Evolutionary conservation across 768 basidiomycete genomes (phyloP), one percentile per base, ranked within the genome.

Genomic region (Mycena polygramma): DNA sequence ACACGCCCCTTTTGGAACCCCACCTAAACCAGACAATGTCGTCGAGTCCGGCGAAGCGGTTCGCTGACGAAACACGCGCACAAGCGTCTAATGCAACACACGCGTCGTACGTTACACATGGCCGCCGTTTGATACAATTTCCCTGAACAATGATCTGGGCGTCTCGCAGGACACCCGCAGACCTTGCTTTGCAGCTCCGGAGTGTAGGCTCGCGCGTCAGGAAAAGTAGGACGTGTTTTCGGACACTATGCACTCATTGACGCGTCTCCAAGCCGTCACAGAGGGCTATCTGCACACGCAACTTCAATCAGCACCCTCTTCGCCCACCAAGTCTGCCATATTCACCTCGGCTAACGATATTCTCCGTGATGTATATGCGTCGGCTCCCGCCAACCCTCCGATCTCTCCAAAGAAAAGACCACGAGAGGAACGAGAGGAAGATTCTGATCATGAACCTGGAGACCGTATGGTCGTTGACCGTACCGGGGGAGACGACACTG

Each of bases 261-360:
- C 79, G 73, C 77, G 74, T 79, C 76, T 72, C 69, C 64, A 72
- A 92, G 91, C 82, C 76, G 91, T 92, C 58, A 82, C 81, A 24
- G 87, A 92, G 78, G 91, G 91, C 64, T 92, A 92, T 74, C 75
- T 30, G 30, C 30, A 77, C 37, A 81, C 79, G 37, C 74, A 76
- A 49, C 73, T 30, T 30, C 30, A 75, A 55, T 74, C 76, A 19
- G 66, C 71, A 24, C 72, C 75, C 22, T 57, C 82, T 13, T 82
- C 85, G 58, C 83, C 85, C 59, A 77, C 81, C 70, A 84, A 81
- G 74, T 74, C 85, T 62, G 72, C 74, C 63, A 86, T 88, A 72
- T 89, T 90, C 75, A 84, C 79, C 53, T 85, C 91, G 30, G 84
- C 89, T 63, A 88, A 86, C 63, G 90, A 91, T 77, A 87, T 83